Base-by-base conservation (phyloP, 1,284 basidiomycete genomes). In the Pseudozyma thailandica region DNA sequence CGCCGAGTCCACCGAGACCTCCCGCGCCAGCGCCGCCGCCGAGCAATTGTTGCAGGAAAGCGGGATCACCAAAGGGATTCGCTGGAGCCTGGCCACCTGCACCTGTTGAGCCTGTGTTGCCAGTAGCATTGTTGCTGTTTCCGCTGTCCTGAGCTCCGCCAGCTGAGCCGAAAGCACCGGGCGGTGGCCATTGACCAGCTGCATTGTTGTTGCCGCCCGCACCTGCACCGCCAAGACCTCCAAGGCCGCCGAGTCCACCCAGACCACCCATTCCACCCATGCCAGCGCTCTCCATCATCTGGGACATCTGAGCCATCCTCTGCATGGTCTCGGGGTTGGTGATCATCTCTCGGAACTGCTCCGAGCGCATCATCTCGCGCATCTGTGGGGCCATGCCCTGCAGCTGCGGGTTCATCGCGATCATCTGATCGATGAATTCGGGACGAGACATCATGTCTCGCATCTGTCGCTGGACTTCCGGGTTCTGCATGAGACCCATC, bases 391-490 rank as follows among this genome's bases (percentile, higher is more conserved):
- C 76, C 77, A 81, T 77, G 20, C 57, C 52, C 37, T 71, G 65
- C 42, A 81, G 61, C 58, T 81, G 74, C 16, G 79, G 79, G 56
- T 80, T 78, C 62, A 68, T 63, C 18, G 78, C 77, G 30, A 80
- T 74, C 53, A 82, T 77, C 55, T 81, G 79, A 51, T 82, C 80
- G 51, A 82, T 62, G 26, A 82, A 77, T 39, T 79, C 79, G 21
- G 80, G 80, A 10, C 76, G 70, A 4, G 64, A 51, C 45, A 82
- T 73, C 70, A 77, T 74, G n/a, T 72, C 65, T 4, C 79, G 68
- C 79, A 81, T 79, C 44, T 82, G 80, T 12, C 60, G 68, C 43
- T 74, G 62, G 18, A 82, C 77, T 25, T 79, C 74, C 4, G 75
- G 74, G 31, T 78, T 77, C 55, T 82, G 72, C 74, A 82, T 72